These are phyloP conservation scores for Gautieria morchelliformis DNA, from an alignment of 768 basidiomycete genomes.

Conservation along the genomic window DNA sequence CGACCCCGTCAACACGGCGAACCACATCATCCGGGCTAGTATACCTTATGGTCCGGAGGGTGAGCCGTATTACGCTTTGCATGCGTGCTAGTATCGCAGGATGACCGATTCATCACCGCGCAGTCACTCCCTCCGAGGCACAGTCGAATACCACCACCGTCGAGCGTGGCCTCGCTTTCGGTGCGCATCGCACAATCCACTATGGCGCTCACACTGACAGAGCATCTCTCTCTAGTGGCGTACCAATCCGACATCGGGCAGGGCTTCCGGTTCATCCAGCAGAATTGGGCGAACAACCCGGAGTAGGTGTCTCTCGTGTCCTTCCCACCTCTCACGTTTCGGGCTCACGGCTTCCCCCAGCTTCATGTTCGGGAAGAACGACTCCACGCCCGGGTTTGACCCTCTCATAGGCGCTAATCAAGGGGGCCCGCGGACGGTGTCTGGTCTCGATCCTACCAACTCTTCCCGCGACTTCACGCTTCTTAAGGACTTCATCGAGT, in stretches of 20 bases:
- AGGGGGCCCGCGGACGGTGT: slow-evolving; percentile 11
- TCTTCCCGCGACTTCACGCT: slow-evolving; percentile 11
- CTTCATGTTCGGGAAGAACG: slow-evolving; percentile 6
- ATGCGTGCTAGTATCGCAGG: no score
- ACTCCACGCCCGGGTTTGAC: slow-evolving; percentile 31
- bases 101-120: neutral
- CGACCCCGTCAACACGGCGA: slow-evolving; percentile 5
- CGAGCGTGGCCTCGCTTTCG: slow-evolving; percentile 39
- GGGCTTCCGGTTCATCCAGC: slow-evolving; percentile 26
- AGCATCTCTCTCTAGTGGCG: slow-evolving; percentile 12
- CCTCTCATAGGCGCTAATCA: slow-evolving; percentile 18
- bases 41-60: slow-evolving; percentile 28
- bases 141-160: slow-evolving; percentile 27
- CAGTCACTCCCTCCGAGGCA: slow-evolving; percentile 32
- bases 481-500: slow-evolving; percentile 26
- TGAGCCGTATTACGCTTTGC: neutral
- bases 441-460: slow-evolving; percentile 16
- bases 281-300: slow-evolving; percentile 5
- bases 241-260: slow-evolving; percentile 22
- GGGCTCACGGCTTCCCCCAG: slow-evolving; percentile 14
- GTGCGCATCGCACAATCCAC: slow-evolving; percentile 5
- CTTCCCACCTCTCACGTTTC: neutral
- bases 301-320: neutral
- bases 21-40: slow-evolving; percentile 22
- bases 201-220: neutral